A percentile compares a stretch with the other conserved stretches of the same genome.
Conservation (phyloP, 1,139 yeast genomes). For the Suhomyces atakaporum region DNA sequence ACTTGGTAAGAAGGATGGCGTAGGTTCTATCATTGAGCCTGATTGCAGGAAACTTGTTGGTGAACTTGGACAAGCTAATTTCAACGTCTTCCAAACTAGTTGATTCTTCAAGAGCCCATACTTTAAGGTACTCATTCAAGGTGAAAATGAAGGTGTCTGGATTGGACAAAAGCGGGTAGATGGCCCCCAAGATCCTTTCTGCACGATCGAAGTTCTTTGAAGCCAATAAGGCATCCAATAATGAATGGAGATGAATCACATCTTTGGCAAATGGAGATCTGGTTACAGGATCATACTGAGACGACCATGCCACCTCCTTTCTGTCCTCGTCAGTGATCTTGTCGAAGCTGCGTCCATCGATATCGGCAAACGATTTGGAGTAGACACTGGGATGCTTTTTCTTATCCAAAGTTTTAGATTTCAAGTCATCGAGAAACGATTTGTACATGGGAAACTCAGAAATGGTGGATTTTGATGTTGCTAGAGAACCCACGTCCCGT, state of each 20-base stretch:
- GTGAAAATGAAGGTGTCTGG: slow-evolving; percentile 36
- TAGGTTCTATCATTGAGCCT: slow-evolving; percentile 47
- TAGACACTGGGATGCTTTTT: slow-evolving; percentile 16
- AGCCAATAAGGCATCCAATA: slow-evolving; percentile 77
- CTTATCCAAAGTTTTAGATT: slow-evolving; percentile 11
- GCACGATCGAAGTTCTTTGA: slow-evolving; percentile 74
- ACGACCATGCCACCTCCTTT: slow-evolving; percentile 36
- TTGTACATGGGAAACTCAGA: slow-evolving; percentile 16
- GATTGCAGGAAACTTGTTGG: slow-evolving; percentile 30
- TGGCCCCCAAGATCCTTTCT: slow-evolving; percentile 60
- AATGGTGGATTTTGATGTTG: slow-evolving; percentile 9
- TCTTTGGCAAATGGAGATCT: slow-evolving; percentile 56
- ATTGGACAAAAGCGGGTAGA: slow-evolving; percentile 45
- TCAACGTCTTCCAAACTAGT: slow-evolving; percentile 31
- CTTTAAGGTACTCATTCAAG: slow-evolving; percentile 42
- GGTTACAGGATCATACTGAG: slow-evolving; percentile 45
- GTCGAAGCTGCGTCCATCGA: slow-evolving; percentile 18
- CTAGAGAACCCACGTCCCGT: slow-evolving; percentile 7
- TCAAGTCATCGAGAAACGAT: slow-evolving; percentile 18
- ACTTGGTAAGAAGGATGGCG: slow-evolving; percentile 34
- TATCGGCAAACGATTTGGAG: slow-evolving; percentile 27
- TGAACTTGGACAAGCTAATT: slow-evolving; percentile 29
- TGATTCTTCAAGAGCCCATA: slow-evolving; percentile 33
- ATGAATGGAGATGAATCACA: slow-evolving; percentile 67
- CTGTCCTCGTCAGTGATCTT: slow-evolving; percentile 22